Evolutionary conservation across 805 yeast species (phyloP), one percentile per base, ranked within the genome.

Genomic region (Candida pseudoglaebosa): DNA sequence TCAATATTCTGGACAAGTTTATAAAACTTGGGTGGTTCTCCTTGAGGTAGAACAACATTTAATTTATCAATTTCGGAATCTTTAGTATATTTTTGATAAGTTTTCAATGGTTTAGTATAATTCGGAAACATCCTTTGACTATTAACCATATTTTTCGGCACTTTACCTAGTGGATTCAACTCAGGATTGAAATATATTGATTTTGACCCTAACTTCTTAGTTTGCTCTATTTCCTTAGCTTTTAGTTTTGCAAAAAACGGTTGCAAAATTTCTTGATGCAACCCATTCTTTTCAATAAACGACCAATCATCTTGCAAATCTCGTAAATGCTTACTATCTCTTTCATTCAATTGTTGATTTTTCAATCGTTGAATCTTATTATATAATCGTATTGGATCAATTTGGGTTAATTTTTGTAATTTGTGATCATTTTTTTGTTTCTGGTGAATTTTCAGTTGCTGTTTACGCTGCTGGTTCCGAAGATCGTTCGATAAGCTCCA

Each of bases 111-210:
- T 24, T 59, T 59, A 1, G 65, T 58, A 3, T 59, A 24, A 36
- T 63, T 65, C 4, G 54, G 54, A 7, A 59, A 40, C 17, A 40
- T 44, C 22, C 9, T 15, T 41, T 56, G 31, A 1, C 14, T 16
- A 26, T 37, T 15, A 5, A 47, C 48, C 30, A 46, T 47, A 13
- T 58, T 48, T 3, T 43, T 37, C 0, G 84, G 84, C 0, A 80
- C 75, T 34, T 50, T 57, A 0, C 88, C 88, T 4, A 70, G 50
- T 2, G 82, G 80, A 43, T 82, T 82, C 62, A 83, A 70, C 44
- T 81, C 85, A 4, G 82, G 79, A 47, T 82, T 82, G 55, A 76
- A 80, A 51, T 74, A 82, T 1, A 79, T 63, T 5, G 85, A 78
- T 28, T 66, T 58, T 20, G 47, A 50, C 2, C 80, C 82, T 48